A percentile compares a stretch with the other conserved stretches of the same genome.
These are phyloP conservation scores for Cyberlindnera galapagoensis DNA, from an alignment of 805 yeast species.

Conservation along the genomic window DNA sequence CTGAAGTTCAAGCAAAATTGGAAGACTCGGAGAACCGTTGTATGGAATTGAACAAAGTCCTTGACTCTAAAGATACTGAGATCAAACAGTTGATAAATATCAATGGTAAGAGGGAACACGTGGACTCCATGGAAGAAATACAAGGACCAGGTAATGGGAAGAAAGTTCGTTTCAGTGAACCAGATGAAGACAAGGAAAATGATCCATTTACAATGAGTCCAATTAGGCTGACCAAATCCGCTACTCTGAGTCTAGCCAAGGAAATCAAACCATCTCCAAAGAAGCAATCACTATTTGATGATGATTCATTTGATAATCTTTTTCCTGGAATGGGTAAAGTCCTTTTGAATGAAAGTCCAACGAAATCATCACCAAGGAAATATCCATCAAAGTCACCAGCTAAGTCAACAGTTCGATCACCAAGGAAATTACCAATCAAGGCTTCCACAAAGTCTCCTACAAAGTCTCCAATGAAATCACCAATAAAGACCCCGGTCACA, in stretches of 20 bases:
- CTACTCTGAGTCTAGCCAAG: slow-evolving; percentile 14
- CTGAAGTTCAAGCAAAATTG: not conserved
- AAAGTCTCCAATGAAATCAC: slow-evolving; percentile 6
- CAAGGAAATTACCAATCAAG: not conserved
- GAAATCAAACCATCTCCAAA: slow-evolving; percentile 12
- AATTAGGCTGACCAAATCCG: slow-evolving; percentile 7
- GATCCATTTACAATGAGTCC: slow-evolving; percentile 5
- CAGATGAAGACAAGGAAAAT: slow-evolving; percentile 11
- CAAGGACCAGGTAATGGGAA: slow-evolving; percentile 5
- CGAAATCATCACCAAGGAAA: not conserved
- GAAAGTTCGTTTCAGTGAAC: slow-evolving; percentile 11
- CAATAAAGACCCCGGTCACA: slow-evolving; percentile 13
- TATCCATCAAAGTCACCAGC: not conserved
- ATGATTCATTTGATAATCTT: no score
- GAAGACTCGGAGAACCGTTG: not conserved
- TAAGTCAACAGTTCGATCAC: no score
- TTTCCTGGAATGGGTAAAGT: no score
- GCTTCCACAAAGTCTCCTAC: not conserved
- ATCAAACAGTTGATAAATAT: not conserved
- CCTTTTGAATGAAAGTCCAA: no score
- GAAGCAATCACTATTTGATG: slow-evolving; percentile 16
- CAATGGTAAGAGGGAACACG: not conserved
- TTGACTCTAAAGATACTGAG: not conserved
- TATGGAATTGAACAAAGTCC: slow-evolving; percentile 1
- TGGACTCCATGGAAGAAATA: slow-evolving; percentile 3